These are phyloP conservation scores for Mimosa bimucronata DNA, from an alignment of 306 rosid species.

Conservation along the genomic window DNA sequence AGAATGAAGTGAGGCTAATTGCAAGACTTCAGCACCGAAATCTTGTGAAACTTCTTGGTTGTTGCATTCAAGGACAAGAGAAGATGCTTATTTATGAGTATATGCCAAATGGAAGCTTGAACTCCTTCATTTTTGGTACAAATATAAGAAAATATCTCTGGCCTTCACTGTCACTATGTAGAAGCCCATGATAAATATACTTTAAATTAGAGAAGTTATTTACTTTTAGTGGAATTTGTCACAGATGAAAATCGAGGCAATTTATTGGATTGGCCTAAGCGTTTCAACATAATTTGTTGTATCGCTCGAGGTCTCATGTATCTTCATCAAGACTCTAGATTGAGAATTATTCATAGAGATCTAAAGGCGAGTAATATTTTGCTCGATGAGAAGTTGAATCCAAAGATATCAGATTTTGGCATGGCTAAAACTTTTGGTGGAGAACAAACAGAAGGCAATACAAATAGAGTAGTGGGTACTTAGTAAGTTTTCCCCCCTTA, in stretches of 20 bases:
- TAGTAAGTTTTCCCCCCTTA: conserved; percentile 34
- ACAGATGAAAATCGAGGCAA: conserved; percentile 7
- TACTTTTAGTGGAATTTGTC: background rate
- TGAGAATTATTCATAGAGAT: conserved; percentile 54
- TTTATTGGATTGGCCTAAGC: conserved; percentile 29
- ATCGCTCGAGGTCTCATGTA: conserved; percentile 53
- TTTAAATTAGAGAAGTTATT: background rate
- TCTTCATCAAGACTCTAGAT: conserved; percentile 52
- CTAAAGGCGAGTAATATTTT: conserved; percentile 50
- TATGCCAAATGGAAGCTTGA: conserved; percentile 23
- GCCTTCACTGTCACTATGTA: too few relatives aligned
- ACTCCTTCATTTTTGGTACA: conserved; percentile 11
- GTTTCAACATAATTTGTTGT: conserved; percentile 45
- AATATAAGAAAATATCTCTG: background rate
- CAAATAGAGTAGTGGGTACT: conserved; percentile 52
- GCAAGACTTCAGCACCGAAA: conserved; percentile 23
- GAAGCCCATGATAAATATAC: background rate
- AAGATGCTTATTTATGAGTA: conserved; percentile 13
- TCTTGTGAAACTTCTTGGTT: conserved; percentile 25
- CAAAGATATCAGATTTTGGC: conserved; percentile 53
- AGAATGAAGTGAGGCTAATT: conserved; percentile 14
- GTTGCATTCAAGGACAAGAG: conserved; percentile 8
- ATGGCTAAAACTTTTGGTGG: conserved; percentile 47
- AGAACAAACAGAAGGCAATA: conserved; percentile 48
- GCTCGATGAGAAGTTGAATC: conserved; percentile 44